Evolutionary conservation across 345 rosid species (phyloP).

Genomic region (Linum trigynum): DNA sequence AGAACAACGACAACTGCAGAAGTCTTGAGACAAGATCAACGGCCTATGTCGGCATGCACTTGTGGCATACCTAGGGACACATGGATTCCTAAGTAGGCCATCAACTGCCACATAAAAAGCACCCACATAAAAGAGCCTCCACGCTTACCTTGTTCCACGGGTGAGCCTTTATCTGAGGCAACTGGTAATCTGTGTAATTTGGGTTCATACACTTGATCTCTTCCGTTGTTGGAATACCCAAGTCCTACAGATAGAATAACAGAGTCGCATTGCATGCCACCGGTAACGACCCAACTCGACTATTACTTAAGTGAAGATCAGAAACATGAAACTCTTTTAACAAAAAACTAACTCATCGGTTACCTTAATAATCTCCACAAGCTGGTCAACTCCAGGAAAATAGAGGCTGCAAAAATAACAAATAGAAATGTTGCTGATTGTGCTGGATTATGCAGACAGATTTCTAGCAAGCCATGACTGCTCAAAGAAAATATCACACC

Average conservation of each 20-base stretch:
- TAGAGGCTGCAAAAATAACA: slow-evolving; percentile 44
- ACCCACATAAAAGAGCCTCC: too few relatives aligned
- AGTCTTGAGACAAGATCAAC: slow-evolving; percentile 94
- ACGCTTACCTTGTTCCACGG: slow-evolving; percentile 91
- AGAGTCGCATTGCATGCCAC: not conserved
- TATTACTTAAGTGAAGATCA: too few relatives aligned
- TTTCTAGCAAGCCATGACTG: not conserved
- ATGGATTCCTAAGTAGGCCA: not conserved
- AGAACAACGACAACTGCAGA: slow-evolving; percentile 34
- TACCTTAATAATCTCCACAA: slow-evolving; percentile 96
- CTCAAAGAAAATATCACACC: slow-evolving; percentile 26
- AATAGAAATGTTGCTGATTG: too few relatives aligned
- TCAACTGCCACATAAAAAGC: not conserved
- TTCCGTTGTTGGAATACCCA: slow-evolving; percentile 97
- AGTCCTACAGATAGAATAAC: slow-evolving; percentile 32
- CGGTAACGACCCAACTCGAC: not conserved
- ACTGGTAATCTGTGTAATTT: slow-evolving; percentile 88
- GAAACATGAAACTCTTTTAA: too few relatives aligned
- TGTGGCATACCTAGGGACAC: slow-evolving; percentile 58
- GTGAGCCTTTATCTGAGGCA: slow-evolving; percentile 97
- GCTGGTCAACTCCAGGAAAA: slow-evolving; percentile 96
- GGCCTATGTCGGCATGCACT: slow-evolving; percentile 96
- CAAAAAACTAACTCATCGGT: not conserved
- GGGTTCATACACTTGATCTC: slow-evolving; percentile 99
- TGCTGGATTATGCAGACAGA: too few relatives aligned